Base-by-base conservation (phyloP, 2,329 filamentous ascomycete species). In the Penicillium sp. region DNA sequence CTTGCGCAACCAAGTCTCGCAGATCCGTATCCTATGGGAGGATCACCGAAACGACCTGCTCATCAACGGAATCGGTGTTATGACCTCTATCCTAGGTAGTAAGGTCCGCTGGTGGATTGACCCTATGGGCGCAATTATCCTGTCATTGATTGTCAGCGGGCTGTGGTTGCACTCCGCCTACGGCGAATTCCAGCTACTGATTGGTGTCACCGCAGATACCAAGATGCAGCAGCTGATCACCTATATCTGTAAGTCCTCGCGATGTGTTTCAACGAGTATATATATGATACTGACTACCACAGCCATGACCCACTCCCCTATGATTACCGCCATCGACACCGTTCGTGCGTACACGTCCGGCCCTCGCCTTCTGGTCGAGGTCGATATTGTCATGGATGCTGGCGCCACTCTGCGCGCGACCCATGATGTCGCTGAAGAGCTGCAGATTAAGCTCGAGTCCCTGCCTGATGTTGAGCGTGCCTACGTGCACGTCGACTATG, bases 21-120 rank as follows among this genome's bases (percentile, higher is more conserved):
- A 97, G 74, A 86, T 97, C 62, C 85, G 90, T 56, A 97, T 97
- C 71, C 80, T 98, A 14, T 97, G 92, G 93, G 90, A 96, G 74
- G 93, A 98, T 70, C 95, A 99, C 78, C 88, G 95, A 60, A 99
- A 99, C 71, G 95, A 99, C 71, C 81, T 99, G n/a, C 82, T 96
- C 68, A 91, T 99, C 82, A 99, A 98, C 73, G 91, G 91, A 53
- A 91, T 96, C 65, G 92, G 90, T 84, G 87, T 98, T 62, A 76
- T 97, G 53, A 97, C 93, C 1, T 93, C 90, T 3, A 88, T 97
- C n/a, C 90, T 91, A 54, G 95, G 95, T 33, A 86, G 87, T 62
- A 96, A 96, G 79, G 80, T 98, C 22, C 80, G 81, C 58, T 97
- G 93, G 93, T 98, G 91, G 91, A 87, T 99, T 63, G 95, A 99